phyloP scores from a whole-genome alignment of 768 basidiomycete species.

The Hericium alpestre region DNA sequence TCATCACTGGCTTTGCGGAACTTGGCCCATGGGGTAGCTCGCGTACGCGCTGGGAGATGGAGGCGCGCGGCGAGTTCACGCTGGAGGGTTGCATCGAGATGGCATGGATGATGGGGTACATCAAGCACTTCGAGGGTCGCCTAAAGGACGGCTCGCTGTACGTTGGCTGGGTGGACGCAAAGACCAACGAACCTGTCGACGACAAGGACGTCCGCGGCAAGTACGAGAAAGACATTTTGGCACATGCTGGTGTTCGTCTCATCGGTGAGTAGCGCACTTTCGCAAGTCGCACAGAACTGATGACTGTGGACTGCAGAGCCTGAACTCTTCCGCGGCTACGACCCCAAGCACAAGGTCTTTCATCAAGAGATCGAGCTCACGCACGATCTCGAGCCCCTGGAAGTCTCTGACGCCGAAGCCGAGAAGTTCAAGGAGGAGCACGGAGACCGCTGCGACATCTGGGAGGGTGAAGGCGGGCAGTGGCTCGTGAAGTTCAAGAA shows the following conservation, averaged over 20 bases:
- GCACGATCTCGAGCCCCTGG: conserved; percentile 93
- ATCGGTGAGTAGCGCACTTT: conserved; percentile 40
- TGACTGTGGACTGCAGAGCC: conserved; percentile 50
- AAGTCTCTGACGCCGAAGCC: conserved; percentile 84
- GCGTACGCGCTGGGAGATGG: conserved; percentile 87
- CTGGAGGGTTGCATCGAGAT: conserved; percentile 96
- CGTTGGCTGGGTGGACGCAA: conserved; percentile 97
- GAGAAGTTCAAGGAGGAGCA: conserved; percentile 94
- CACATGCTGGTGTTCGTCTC: conserved; percentile 84
- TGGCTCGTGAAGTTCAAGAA: conserved; percentile 99
- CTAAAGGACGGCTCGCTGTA: conserved; percentile 86
- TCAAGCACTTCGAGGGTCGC: conserved; percentile 99
- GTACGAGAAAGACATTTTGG: conserved; percentile 90
- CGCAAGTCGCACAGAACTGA: not conserved
- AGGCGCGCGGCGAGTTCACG: conserved; percentile 91
- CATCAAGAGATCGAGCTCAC: conserved; percentile 94
- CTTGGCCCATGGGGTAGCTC: conserved; percentile 98
- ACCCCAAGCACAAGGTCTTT: conserved; percentile 95
- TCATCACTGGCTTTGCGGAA: conserved; percentile 94
- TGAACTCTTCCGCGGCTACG: conserved; percentile 94
- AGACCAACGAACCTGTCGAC: conserved; percentile 89
- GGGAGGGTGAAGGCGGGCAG: conserved; percentile 85
- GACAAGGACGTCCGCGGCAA: conserved; percentile 93
- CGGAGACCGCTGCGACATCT: conserved; percentile 91
- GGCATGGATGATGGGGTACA: conserved; percentile 99